These are phyloP conservation scores for Nakazawaea sp. DNA, from an alignment of 805 yeast genomes.

Conservation along the genomic window DNA sequence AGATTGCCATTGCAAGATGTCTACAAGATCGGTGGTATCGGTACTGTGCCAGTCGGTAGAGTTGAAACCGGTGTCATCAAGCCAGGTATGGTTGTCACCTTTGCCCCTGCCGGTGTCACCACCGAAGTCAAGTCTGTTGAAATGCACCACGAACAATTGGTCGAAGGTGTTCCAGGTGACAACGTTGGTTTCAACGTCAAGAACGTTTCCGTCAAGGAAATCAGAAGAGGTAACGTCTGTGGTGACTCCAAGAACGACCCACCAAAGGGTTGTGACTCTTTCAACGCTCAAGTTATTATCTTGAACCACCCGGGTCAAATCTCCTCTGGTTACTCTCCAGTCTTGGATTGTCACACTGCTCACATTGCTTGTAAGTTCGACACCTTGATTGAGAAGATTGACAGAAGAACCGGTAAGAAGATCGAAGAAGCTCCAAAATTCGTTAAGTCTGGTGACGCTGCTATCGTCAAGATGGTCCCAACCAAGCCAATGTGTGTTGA, in stretches of 20 bases:
- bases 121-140: constrained; percentile 87
- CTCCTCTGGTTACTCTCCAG: constrained; percentile 88
- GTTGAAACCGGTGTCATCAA: constrained; percentile 89
- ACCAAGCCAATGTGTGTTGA: constrained; percentile 94
- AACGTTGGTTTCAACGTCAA: constrained; percentile 87
- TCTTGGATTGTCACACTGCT: constrained; percentile 87
- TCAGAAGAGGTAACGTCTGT: constrained; percentile 89
- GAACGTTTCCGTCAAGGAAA: constrained; percentile 84
- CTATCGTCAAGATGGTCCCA: constrained; percentile 85
- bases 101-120: constrained; percentile 88
- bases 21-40: constrained; percentile 90
- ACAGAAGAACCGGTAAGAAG: constrained; percentile 90
- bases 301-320: constrained; percentile 92
- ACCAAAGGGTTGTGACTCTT: constrained; percentile 71
- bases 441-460: constrained; percentile 96
- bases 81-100: constrained; percentile 86
- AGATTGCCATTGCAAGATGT: constrained; percentile 88
- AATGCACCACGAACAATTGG: constrained; percentile 80
- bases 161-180: constrained; percentile 86
- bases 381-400: constrained; percentile 69
- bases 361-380: constrained; percentile 89
- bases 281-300: constrained; percentile 82
- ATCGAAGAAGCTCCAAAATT: constrained; percentile 86
- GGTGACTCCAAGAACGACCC: constrained; percentile 90
- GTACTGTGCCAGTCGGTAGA: constrained; percentile 91